Conservation (phyloP, 176 grass and related monocot genomes). For the Metroxylon sagu region DNA sequence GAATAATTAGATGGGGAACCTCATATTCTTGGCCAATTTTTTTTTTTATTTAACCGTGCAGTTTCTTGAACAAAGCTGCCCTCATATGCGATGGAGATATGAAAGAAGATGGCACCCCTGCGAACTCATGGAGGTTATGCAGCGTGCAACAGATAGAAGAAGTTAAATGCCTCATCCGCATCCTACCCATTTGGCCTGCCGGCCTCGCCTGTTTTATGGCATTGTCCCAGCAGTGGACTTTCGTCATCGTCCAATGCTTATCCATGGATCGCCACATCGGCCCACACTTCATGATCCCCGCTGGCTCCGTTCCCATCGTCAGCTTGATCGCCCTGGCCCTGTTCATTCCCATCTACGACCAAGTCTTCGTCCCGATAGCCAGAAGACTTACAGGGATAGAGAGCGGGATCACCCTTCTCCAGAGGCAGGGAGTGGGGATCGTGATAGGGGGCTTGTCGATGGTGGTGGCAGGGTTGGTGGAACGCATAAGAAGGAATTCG, state of each 20-base stretch:
- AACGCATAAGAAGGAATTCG: conserved; percentile 47
- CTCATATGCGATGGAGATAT: conserved; percentile 43
- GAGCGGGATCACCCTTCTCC: conserved; percentile 64
- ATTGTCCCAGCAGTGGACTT: conserved; percentile 57
- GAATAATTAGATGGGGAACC: no score
- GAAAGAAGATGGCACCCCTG: conserved; percentile 36
- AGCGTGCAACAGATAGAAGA: conserved; percentile 76
- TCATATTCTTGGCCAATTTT: no score
- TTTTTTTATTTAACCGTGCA: not conserved
- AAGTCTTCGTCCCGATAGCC: conserved; percentile 45
- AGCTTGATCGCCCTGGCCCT: conserved; percentile 35
- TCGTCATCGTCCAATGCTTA: conserved; percentile 44
- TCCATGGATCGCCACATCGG: conserved; percentile 56
- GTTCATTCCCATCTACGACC: conserved; percentile 60
- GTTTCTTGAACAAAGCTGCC: conserved; percentile 65
- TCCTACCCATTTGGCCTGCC: conserved; percentile 59
- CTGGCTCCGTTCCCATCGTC: conserved; percentile 43
- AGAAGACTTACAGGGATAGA: conserved; percentile 44
- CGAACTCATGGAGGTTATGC: conserved; percentile 51
- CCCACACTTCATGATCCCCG: conserved; percentile 48
- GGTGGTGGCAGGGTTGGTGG: conserved; percentile 61
- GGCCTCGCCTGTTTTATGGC: conserved; percentile 52
- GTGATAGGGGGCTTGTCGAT: conserved; percentile 42
- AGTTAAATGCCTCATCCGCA: conserved; percentile 66
- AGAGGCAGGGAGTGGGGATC: conserved; percentile 64